Conservation (phyloP, 164 flowering plant species). For the Dillenia suffruticosa region DNA sequence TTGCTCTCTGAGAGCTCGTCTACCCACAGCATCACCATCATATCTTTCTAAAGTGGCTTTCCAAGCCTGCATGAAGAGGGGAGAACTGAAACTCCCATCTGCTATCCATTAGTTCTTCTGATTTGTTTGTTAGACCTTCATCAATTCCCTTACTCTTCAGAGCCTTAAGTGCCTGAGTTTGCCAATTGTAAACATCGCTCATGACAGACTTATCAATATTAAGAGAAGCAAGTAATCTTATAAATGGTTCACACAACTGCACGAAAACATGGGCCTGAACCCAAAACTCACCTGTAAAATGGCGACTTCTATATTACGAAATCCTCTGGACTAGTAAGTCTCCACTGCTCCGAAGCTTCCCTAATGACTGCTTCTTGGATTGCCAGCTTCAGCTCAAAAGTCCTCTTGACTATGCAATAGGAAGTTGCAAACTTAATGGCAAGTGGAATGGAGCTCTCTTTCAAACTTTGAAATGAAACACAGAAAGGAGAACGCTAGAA, state of each 20-base stretch:
- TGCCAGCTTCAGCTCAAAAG: constrained; percentile 24
- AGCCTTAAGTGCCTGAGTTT: constrained; percentile 27
- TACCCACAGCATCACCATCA: constrained; percentile 25
- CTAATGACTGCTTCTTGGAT: constrained; percentile 23
- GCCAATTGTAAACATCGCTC: constrained; percentile 30
- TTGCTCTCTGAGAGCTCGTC: constrained; percentile 32
- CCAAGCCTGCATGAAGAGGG: constrained; percentile 45
- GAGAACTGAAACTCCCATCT: constrained; percentile 36
- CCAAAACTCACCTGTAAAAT: constrained; percentile 35
- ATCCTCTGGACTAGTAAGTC: constrained; percentile 19
- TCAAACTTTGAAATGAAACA: constrained; percentile 9
- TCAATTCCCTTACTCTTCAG: constrained; percentile 23
- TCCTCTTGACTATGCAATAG: constrained; percentile 19
- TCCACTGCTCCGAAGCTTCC: constrained; percentile 34
- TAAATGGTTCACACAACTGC: constrained; percentile 35
- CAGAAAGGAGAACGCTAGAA: constrained; percentile 12
- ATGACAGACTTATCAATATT: constrained; percentile 27
- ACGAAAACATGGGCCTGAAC: constrained; percentile 21
- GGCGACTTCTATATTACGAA: constrained; percentile 22
- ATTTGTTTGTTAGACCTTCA: constrained; percentile 16
- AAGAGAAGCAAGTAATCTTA: constrained; percentile 19
- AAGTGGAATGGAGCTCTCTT: constrained; percentile 14
- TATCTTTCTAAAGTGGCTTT: constrained; percentile 33
- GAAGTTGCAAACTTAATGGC: constrained; percentile 25
- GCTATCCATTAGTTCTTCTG: constrained; percentile 27